Conservation (phyloP, 768 basidiomycete genomes). For the Hygrophoropsis aurantiaca region DNA sequence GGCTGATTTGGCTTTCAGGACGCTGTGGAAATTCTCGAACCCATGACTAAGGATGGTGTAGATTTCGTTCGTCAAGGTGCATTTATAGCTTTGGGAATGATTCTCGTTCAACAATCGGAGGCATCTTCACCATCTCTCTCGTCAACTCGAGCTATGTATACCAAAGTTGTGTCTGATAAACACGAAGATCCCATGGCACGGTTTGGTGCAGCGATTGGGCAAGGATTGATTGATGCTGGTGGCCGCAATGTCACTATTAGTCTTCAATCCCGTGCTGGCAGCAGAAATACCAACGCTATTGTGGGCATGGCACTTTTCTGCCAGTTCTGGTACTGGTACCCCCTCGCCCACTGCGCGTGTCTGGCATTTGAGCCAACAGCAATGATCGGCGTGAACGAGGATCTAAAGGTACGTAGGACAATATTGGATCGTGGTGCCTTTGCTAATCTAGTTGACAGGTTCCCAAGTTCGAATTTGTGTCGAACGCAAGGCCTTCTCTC, state of each 20-base stretch:
- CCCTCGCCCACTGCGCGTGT: constrained; percentile 89
- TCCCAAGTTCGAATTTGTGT: constrained; percentile 91
- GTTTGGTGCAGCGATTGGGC: constrained; percentile 93
- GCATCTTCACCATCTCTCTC: constrained; percentile 81
- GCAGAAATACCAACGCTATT: constrained; percentile 88
- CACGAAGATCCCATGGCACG: constrained; percentile 99
- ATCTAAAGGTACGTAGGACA: constrained; percentile 64
- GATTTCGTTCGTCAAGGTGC: constrained; percentile 99
- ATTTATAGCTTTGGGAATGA: constrained; percentile 93
- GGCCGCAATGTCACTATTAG: constrained; percentile 95
- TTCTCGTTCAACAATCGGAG: constrained; percentile 95
- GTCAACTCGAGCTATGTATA: constrained; percentile 79
- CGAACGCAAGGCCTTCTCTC: constrained; percentile 85
- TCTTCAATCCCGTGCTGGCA: constrained; percentile 90
- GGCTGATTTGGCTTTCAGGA: constrained; percentile 51
- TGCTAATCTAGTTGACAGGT: constrained; percentile 46
- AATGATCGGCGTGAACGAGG: constrained; percentile 86
- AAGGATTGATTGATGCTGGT: constrained; percentile 97
- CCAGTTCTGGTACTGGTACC: constrained; percentile 99
- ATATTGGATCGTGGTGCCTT: not conserved
- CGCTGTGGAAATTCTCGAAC: constrained; percentile 94
- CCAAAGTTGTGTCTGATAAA: constrained; percentile 90
- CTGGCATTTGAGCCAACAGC: constrained; percentile 95
- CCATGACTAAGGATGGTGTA: constrained; percentile 96
- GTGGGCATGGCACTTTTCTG: constrained; percentile 98